Conservation (phyloP, 192 early-diverging fungal species). For the Lobosporangium transversale region DNA sequence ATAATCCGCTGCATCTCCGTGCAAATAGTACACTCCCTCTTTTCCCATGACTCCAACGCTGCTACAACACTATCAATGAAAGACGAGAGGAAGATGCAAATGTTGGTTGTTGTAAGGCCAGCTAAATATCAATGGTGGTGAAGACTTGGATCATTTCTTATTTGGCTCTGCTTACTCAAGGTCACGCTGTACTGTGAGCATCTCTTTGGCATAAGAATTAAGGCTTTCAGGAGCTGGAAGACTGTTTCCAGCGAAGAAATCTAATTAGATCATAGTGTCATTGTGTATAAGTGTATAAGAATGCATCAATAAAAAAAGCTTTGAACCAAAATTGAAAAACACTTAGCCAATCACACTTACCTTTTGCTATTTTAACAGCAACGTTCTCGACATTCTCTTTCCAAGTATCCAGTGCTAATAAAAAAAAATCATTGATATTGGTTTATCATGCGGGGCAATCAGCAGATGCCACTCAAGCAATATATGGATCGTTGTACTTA, state of each 20-base stretch:
- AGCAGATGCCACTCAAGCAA: neutral
- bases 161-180: too few relatives aligned
- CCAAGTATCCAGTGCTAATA: slow-evolving; percentile 64
- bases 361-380: slow-evolving; percentile 65
- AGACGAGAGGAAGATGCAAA: slow-evolving; percentile 17
- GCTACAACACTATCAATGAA: slow-evolving; percentile 32
- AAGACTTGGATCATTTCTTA: slow-evolving; percentile 4
- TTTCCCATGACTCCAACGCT: slow-evolving; percentile 68
- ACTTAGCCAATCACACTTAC: too few relatives aligned
- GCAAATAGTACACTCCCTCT: slow-evolving; percentile 77
- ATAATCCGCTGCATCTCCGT: slow-evolving; percentile 53
- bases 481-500: slow-evolving; percentile 22
- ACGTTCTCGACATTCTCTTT: slow-evolving; percentile 60
- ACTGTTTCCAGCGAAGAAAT: slow-evolving; percentile 49
- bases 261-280: slow-evolving; percentile 16
- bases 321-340: neutral
- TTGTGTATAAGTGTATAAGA: neutral
- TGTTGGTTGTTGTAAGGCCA: neutral
- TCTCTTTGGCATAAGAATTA: slow-evolving; percentile 46
- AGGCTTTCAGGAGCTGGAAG: slow-evolving; percentile 49
- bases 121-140: neutral
- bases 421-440: neutral
- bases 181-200: slow-evolving; percentile 44
- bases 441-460: neutral
- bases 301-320: neutral